These are phyloP conservation scores for Calonectria pauciramosa DNA, from an alignment of 2,329 filamentous ascomycete species.

Conservation along the genomic window DNA sequence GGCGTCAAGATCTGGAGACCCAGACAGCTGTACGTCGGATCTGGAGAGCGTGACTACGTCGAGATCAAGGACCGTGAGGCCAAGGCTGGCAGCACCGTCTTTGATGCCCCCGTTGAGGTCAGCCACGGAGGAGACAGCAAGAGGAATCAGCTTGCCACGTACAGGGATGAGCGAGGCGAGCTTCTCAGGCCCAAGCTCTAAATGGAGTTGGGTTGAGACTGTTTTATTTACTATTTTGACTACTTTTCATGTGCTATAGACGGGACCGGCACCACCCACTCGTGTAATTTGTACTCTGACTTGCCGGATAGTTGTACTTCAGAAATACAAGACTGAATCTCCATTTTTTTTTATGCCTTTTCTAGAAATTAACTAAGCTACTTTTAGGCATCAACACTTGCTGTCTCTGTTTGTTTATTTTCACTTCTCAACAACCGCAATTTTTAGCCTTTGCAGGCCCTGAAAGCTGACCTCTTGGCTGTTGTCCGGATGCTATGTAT, in stretches of 20 bases:
- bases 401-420: no score
- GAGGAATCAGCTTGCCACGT: constrained; percentile 56
- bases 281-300: constrained; percentile 2
- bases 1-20: constrained; percentile 67
- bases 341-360: background rate
- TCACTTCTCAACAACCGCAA: no score
- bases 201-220: background rate
- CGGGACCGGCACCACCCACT: constrained; percentile 1
- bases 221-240: background rate
- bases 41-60: constrained; percentile 60
- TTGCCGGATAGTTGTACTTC: constrained; percentile 4
- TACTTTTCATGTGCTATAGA: background rate
- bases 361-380: no score
- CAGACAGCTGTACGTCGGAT: constrained; percentile 62
- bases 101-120: constrained; percentile 54
- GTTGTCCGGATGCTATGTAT: no score
- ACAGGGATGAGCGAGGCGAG: constrained; percentile 20
- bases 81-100: constrained; percentile 48
- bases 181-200: constrained; percentile 20
- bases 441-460: no score
- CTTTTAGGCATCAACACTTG: no score
- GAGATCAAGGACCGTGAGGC: constrained; percentile 51
- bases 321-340: background rate
- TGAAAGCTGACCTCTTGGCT: no score
- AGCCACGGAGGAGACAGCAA: constrained; percentile 59